A percentile compares a stretch with the other conserved stretches of the same genome.
These are phyloP conservation scores for Platismatia glauca DNA, from an alignment of 495 filamentous ascomycete species.

Conservation along the genomic window DNA sequence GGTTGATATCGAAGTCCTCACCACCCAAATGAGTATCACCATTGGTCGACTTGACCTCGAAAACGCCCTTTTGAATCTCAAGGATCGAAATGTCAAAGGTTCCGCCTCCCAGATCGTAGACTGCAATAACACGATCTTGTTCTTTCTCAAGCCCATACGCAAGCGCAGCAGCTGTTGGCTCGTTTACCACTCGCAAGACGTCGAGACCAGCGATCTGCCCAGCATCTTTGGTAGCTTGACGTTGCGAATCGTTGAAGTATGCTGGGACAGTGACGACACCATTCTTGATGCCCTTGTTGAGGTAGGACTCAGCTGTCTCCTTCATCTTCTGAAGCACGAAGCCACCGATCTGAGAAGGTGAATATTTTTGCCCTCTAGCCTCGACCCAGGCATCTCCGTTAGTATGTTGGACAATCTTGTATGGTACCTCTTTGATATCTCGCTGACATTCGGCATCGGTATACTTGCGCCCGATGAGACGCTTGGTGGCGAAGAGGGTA, in stretches of 20 bases:
- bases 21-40: constrained; percentile 96
- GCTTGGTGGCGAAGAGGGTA: constrained; percentile 98
- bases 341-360: constrained; percentile 94
- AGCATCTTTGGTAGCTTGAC: constrained; percentile 96
- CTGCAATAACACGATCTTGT: constrained; percentile 79
- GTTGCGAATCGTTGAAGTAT: constrained; percentile 97
- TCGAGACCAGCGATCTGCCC: constrained; percentile 94
- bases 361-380: constrained; percentile 94
- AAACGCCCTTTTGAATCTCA: constrained; percentile 95
- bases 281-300: constrained; percentile 84
- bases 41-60: constrained; percentile 98
- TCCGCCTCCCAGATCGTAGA: constrained; percentile 97
- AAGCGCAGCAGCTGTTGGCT: constrained; percentile 89
- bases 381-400: constrained; percentile 98
- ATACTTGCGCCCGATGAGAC: constrained; percentile 98
- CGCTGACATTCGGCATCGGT: constrained; percentile 93
- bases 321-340: constrained; percentile 98
- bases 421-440: constrained; percentile 96
- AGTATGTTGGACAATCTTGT: constrained; percentile 97
- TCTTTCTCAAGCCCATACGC: constrained; percentile 96
- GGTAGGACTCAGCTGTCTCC: constrained; percentile 88
- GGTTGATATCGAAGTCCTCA: constrained; percentile 95
- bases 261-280: constrained; percentile 94
- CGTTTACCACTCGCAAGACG: constrained; percentile 93
- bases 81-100: constrained; percentile 98